Evolutionary conservation across 1,284 basidiomycete genomes (phyloP), one percentile per base, ranked within the genome.

Genomic region (Singerocomus rubriflavus): DNA sequence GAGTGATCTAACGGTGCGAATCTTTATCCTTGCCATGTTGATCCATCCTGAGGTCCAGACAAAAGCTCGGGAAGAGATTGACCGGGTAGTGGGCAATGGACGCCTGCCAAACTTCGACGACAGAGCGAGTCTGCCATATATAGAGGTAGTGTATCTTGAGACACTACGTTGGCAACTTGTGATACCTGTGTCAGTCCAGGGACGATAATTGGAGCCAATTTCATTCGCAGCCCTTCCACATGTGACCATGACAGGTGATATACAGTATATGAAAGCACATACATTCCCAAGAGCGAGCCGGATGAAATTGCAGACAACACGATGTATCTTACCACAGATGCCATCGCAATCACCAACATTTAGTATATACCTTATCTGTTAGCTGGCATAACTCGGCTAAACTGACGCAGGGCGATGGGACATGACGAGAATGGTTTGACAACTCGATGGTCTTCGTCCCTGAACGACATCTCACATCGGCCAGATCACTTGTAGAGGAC

Each of bases 1-100:
- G 64, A 62, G 33, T 14, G 54, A 56, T 42, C 39, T 51, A 2
- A 53, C 33, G 0, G 2, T 66, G 12, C 51, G 41, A 17, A 33
- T 56, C 3, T 70, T 66, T 38, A 8, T 67, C 9, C 59, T 70
- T 3, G 66, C 63, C 25, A 66, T 69, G 65, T 29, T 67, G 6
- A 63, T 68, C 34, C 16, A 70, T 50, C 65, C 65, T 3, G 52
- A 64, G 16, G 46, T 56, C 7, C 65, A 66, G 34, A 42, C 17
- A 9, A 64, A 57, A 40, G 67, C 66, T 5, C 52, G 46, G 46
- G 55, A 55, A 30, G 67, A 66, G 36, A 67, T 66, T 33, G 53
- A 66, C 27, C 52, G 42, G 4, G 63, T 69, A 4, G 42, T 68
- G 1, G 66, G 66, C 6, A 45, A 14, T 26, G 50, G 48, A 13